Base-by-base conservation (phyloP, 129 eudicot species). In the Sambucus nigra region DNA sequence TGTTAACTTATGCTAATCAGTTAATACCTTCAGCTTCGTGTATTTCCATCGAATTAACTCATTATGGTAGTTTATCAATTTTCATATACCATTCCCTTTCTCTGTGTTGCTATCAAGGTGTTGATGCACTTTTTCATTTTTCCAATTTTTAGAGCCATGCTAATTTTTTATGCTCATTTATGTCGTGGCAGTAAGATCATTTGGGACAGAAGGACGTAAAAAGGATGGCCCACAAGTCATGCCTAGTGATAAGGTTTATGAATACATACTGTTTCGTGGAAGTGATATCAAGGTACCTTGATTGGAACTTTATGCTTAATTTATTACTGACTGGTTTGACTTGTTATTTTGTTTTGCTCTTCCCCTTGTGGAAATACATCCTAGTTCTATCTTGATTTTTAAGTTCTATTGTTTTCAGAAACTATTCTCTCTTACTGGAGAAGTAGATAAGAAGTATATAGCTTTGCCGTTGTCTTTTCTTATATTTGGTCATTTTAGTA, bases 171-270 rank as follows among this genome's bases (percentile, higher is more conserved):
- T 40, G 15, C 5, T 51, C 19, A 38, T 39, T 17, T 53, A 53
- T 61, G 26, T 20, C 15, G 23, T 57, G 27, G 58, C 84, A 87
- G 96, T 88, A 65, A 74, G 91, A 75, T 88, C 94, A 28, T 88
- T 75, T 73, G 96, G 96, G 60, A 83, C 89, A 6, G 96, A 88
- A 74, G 94, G 96, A 16, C 63, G 96, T 10, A 80, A 80, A 59
- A 80, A 80, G 53, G 94, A 88, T 64, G 96, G 96, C 10, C 84
- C 94, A 21, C 94, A 88, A 64, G 72, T 83, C 46, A 75, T 82
- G 56, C 86, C 89, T 17, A 75, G 84, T 41, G 96, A 88, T 60
- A 83, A 76, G 60, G 79, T 88, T 52, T 88, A 80, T 52, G 96
- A 88, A 31, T 88, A 81, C 76, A 83, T 88, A 56, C 73, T 80